Conservation (phyloP, 2,329 filamentous ascomycete species). For the Alternaria novae-zelandiae region DNA sequence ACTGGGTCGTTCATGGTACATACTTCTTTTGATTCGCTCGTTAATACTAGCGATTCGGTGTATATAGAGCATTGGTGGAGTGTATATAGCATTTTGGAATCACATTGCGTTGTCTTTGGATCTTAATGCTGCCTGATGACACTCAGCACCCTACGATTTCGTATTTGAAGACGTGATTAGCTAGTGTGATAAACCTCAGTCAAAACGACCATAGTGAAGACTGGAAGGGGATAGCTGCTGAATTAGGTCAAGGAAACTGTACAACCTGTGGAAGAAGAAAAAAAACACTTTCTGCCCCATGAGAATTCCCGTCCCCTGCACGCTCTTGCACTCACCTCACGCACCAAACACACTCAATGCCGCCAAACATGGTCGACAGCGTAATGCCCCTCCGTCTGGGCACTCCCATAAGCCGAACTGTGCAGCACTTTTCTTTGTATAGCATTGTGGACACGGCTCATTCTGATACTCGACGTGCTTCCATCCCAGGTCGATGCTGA, state of each 20-base stretch:
- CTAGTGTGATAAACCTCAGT: too few species aligned
- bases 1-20: background rate
- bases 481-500: background rate
- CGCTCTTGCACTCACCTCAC: fast-evolving
- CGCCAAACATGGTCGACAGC: background rate
- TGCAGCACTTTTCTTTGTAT: background rate
- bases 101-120: background rate
- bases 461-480: too few species aligned
- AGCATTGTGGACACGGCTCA: background rate
- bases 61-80: background rate
- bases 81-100: background rate
- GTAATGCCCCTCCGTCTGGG: background rate
- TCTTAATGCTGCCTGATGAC: background rate
- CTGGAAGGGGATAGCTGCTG: too few species aligned
- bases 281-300: background rate
- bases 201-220: background rate
- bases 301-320: fast-evolving
- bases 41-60: background rate
- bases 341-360: background rate
- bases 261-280: too few species aligned
- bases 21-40: background rate
- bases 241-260: too few species aligned
- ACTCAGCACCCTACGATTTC: background rate
- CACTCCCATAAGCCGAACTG: background rate
- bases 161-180: too few species aligned